These are phyloP conservation scores for Penicillium sclerotiorum DNA, from an alignment of 2,329 filamentous ascomycete species.

Conservation along the genomic window DNA sequence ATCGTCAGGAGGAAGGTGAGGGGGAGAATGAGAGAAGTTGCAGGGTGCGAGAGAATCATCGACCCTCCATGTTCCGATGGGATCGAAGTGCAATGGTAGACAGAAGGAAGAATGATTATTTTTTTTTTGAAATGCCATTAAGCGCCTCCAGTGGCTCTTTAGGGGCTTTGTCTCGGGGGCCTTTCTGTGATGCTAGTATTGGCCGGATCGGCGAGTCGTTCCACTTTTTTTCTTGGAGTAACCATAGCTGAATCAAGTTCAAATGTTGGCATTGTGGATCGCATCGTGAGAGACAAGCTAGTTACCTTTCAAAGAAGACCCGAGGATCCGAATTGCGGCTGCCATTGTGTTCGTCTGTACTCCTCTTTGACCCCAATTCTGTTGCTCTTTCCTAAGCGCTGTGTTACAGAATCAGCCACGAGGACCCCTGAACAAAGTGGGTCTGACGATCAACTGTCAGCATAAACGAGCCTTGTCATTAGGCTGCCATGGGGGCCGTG, in stretches of 20 bases:
- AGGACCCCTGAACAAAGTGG: slow-evolving; percentile 10
- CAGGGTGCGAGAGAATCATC: not conserved
- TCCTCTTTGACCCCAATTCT: not conserved
- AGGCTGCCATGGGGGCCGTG: too few species aligned
- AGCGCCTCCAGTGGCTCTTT: not conserved
- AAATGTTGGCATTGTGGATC: not conserved
- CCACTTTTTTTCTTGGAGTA: slow-evolving; percentile 12
- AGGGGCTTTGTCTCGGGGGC: slow-evolving; percentile 15
- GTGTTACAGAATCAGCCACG: slow-evolving; percentile 6
- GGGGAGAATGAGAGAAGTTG: slow-evolving; percentile 22
- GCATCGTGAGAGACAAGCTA: not conserved
- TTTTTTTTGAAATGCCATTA: too few species aligned
- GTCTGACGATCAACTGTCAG: slow-evolving; percentile 10
- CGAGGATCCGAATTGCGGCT: slow-evolving; percentile 2
- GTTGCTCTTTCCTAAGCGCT: slow-evolving; percentile 6
- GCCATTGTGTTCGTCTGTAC: not conserved
- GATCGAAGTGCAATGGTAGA: not conserved
- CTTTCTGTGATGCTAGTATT: slow-evolving; percentile 10
- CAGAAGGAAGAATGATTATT: too few species aligned
- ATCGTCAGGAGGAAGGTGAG: not conserved
- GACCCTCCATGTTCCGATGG: not conserved
- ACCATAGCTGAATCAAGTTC: slow-evolving; percentile 14
- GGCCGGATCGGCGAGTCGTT: slow-evolving; percentile 10
- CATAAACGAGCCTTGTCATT: too few species aligned
- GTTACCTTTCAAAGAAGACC: not conserved